Percentiles rank a stretch among this genome's conserved stretches.
Evolutionary conservation across 2,329 filamentous ascomycete species (phyloP).

Genomic region (Epichloe gansuensis): DNA sequence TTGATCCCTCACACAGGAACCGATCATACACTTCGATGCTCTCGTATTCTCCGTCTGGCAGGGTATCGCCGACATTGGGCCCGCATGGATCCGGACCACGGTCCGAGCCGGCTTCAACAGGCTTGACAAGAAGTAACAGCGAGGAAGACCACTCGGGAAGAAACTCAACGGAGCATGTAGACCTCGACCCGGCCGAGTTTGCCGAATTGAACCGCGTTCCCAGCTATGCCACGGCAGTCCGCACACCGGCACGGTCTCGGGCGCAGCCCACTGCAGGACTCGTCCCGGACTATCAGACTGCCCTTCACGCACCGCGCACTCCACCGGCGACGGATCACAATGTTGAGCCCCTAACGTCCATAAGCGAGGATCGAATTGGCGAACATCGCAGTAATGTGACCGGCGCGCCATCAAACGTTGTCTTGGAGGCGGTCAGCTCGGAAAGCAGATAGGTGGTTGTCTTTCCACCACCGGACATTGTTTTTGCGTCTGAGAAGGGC

Average conservation of each 20-base stretch:
- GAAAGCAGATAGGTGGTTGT: not conserved
- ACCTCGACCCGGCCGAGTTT: constrained; percentile 46
- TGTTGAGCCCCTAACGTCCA: constrained; percentile 18
- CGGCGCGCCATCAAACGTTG: not conserved
- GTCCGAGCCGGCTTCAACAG: constrained; percentile 31
- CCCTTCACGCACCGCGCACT: constrained; percentile 39
- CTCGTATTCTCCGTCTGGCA: constrained; percentile 29
- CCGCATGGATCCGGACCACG: constrained; percentile 22
- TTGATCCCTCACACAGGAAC: constrained; percentile 33
- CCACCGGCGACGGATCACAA: constrained; percentile 25
- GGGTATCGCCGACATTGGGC: constrained; percentile 30
- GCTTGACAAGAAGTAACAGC: constrained; percentile 41
- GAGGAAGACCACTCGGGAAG: constrained; percentile 37
- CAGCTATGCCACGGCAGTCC: constrained; percentile 63
- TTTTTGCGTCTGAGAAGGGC: not conserved
- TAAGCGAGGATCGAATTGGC: constrained; percentile 18
- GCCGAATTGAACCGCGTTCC: constrained; percentile 59
- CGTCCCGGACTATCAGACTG: constrained; percentile 56
- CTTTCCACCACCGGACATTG: not conserved
- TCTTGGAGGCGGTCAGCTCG: not conserved
- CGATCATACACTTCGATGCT: constrained; percentile 32
- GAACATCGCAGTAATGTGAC: constrained; percentile 8
- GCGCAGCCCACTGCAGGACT: constrained; percentile 33
- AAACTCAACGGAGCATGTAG: constrained; percentile 43
- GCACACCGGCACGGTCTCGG: constrained; percentile 44